Conservation (phyloP, 2,329 filamentous ascomycete genomes). For the Tolypocladium ovalisporum region DNA sequence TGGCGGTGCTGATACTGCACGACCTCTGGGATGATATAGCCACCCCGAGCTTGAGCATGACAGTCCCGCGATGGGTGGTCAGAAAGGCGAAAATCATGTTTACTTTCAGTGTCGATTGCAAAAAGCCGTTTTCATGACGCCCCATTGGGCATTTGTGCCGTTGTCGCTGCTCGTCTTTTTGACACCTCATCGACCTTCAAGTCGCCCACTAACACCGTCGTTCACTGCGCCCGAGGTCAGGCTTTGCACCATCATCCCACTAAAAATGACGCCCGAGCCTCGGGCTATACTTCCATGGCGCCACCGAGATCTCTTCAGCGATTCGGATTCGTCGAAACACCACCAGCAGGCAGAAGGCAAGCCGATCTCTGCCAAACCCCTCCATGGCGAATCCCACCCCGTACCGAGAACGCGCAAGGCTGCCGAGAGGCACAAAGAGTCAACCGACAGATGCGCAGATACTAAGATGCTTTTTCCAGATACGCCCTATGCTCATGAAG, state of each 20-base stretch:
- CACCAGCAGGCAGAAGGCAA: not conserved
- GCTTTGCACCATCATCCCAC: not conserved
- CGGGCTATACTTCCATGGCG: not conserved
- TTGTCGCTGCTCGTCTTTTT: not conserved
- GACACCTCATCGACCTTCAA: not conserved
- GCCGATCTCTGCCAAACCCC: too few species aligned
- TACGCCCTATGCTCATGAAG: too few species aligned
- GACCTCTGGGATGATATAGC: not conserved
- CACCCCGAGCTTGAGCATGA: not conserved
- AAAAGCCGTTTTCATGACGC: not conserved
- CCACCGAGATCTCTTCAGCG: not conserved
- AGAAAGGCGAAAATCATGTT: not conserved
- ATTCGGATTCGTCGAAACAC: not conserved
- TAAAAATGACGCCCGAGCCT: not conserved
- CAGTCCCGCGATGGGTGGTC: not conserved
- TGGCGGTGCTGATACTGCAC: slow-evolving; percentile 20
- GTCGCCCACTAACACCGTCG: not conserved
- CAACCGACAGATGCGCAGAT: too few species aligned
- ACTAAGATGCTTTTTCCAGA: too few species aligned
- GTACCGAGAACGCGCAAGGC: not conserved
- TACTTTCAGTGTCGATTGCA: not conserved
- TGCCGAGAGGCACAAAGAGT: too few species aligned
- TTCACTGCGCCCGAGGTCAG: not conserved
- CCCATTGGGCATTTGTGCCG: not conserved
- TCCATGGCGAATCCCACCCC: too few species aligned